Conservation (phyloP, 2,329 filamentous ascomycete species). For the Penicillium sp. region DNA sequence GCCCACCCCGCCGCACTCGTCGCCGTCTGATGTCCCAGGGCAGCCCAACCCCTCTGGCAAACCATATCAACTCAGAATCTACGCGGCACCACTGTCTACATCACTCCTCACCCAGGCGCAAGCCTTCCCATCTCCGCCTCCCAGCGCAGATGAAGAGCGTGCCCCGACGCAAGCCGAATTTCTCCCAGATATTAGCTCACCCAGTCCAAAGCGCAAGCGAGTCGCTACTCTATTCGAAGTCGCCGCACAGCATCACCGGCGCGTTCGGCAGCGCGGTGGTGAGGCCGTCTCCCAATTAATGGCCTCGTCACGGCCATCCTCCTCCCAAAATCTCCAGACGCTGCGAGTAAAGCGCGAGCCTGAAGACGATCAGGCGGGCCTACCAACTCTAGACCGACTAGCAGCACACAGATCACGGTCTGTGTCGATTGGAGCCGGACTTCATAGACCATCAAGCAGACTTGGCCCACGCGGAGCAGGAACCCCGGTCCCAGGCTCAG, state of each 20-base stretch:
- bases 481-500: neutral
- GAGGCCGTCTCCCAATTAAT: conserved; percentile 44
- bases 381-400: conserved; percentile 32
- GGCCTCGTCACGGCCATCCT: conserved; percentile 33
- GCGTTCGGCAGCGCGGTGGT: conserved; percentile 43
- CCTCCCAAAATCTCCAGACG: conserved; percentile 32
- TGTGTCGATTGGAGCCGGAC: conserved; percentile 33
- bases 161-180: conserved; percentile 33
- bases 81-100: conserved; percentile 39
- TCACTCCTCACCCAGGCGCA: conserved; percentile 36
- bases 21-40: conserved; percentile 27
- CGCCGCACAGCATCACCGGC: conserved; percentile 43
- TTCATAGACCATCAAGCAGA: conserved; percentile 23
- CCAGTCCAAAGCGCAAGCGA: conserved; percentile 46
- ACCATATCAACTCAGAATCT: conserved; percentile 38
- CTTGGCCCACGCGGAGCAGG: conserved; percentile 14
- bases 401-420: conserved; percentile 34
- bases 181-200: conserved; percentile 40
- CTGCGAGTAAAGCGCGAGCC: conserved; percentile 40
- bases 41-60: conserved; percentile 10
- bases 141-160: conserved; percentile 21
- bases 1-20: conserved; percentile 40
- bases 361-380: conserved; percentile 29
- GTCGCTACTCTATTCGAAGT: conserved; percentile 46
- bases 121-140: conserved; percentile 36